Conservation (phyloP, 1,284 basidiomycete genomes). For the Sporisorium sorghi region DNA sequence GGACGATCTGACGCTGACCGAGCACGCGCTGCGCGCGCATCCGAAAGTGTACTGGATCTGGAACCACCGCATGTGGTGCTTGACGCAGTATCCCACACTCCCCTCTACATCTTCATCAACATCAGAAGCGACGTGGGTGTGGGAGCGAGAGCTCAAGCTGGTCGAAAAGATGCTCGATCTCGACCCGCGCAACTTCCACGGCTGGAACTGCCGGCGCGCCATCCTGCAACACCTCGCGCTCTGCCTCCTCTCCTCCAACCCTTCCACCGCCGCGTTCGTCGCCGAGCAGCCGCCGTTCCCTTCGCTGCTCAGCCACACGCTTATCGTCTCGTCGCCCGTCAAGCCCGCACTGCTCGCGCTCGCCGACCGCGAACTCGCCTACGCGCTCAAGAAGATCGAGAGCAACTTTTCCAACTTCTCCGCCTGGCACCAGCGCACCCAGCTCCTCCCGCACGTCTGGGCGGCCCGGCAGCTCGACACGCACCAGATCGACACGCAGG, state of each 20-base stretch:
- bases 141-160: slow-evolving; percentile 59
- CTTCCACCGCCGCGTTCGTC: background rate
- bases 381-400: slow-evolving; percentile 88
- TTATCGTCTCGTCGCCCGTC: background rate
- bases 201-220: slow-evolving; percentile 66
- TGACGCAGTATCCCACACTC: slow-evolving; percentile 38
- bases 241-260: slow-evolving; percentile 15
- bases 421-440: slow-evolving; percentile 97
- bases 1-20: slow-evolving; percentile 62
- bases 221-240: slow-evolving; percentile 55
- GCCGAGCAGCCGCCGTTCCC: slow-evolving; percentile 13
- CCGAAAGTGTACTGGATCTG: slow-evolving; percentile 70
- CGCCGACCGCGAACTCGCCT: slow-evolving; percentile 55
- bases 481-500: slow-evolving; percentile 42
- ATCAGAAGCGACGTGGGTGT: slow-evolving; percentile 31
- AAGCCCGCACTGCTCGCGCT: slow-evolving; percentile 31
- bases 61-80: slow-evolving; percentile 68
- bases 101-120: background rate
- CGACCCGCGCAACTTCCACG: slow-evolving; percentile 66
- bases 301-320: slow-evolving; percentile 11
- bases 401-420: slow-evolving; percentile 97
- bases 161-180: slow-evolving; percentile 67
- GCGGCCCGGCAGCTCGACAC: slow-evolving; percentile 69
- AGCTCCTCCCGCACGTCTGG: slow-evolving; percentile 81
- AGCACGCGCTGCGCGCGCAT: slow-evolving; percentile 62